A percentile compares a stretch with the other conserved stretches of the same genome.
Conservation (phyloP, 768 basidiomycete genomes). For the Coprinopsis strossmayeri region DNA sequence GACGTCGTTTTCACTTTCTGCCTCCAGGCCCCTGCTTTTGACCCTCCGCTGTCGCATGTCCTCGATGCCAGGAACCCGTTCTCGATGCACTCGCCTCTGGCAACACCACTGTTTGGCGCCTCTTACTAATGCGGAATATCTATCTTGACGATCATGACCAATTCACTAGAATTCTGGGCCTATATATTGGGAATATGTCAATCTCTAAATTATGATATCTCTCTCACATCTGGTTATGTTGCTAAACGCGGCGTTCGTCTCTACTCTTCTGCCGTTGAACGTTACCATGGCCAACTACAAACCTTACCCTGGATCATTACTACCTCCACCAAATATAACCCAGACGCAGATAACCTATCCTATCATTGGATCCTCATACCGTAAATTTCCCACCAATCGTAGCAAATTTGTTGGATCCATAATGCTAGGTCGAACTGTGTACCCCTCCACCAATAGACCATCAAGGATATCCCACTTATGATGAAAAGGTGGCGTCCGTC, state of each 20-base stretch:
- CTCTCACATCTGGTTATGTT: too few species aligned
- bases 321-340: too few species aligned
- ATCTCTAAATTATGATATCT: too few species aligned
- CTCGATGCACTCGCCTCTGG: too few species aligned
- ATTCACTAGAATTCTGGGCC: too few species aligned
- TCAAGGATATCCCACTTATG: constrained; percentile 40
- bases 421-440: constrained; percentile 26
- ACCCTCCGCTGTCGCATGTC: not conserved
- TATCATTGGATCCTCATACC: too few species aligned
- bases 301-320: constrained; percentile 4
- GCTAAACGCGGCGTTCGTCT: not conserved
- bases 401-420: constrained; percentile 5
- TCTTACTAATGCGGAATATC: not conserved
- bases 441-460: constrained; percentile 21
- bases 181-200: too few species aligned
- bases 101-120: too few species aligned
- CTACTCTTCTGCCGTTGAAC: constrained; percentile 2
- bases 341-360: too few species aligned
- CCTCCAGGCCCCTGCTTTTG: not conserved
- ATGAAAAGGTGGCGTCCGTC: constrained; percentile 40
- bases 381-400: too few species aligned
- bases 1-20: not conserved
- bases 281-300: constrained; percentile 3
- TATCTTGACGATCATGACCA: not conserved
- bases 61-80: not conserved